Evolutionary conservation across 768 basidiomycete genomes (phyloP), one percentile per base, ranked within the genome.

Genomic region (Trametes cingulata): DNA sequence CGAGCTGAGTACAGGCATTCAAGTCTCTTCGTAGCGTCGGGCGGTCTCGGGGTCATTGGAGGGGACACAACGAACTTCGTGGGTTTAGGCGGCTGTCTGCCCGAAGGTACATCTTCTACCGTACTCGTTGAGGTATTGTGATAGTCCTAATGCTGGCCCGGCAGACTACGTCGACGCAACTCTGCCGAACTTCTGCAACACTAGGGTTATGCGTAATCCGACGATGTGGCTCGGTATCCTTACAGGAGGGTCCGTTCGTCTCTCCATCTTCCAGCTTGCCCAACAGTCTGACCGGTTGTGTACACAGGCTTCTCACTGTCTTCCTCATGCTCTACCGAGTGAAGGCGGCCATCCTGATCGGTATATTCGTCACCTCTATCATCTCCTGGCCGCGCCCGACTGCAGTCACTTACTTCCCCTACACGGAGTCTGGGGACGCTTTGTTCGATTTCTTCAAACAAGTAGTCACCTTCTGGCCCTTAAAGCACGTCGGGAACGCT

Each of bases 151-250:
- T 10, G 29, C 6, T 5, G 29, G 6, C 29, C 4, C 29, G 20
- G 12, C 63, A 73, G 80, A 89, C 67, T 83, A 78, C 68, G 35
- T 80, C 50, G 71, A 71, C 49, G 61, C 69, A 0, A 71, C 74
- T 47, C 74, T 91, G 27, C 78, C 83, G 5, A 67, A 79, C 52
- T 91, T 82, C 74, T 95, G 93, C 65, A 76, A 74, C 3, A 70
- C 76, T 14, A 84, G 82, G 40, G 86, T 91, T 3, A 75, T 95
- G 25, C 85, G 82, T 39, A 86, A 75, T 62, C 90, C 91, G 1
- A 90, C 87, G 10, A 85, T 91, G 77, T 95, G 93, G 93, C 74
- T 94, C n/a, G 93, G 93, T 36, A 83, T 94, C 56, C 91, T 92
- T 72, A 76, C 85, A 6, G 93, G 93, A 64, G 92, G 92, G 86